Percentiles rank a stretch among this genome's conserved stretches.
phyloP scores from a whole-genome alignment of 768 basidiomycete species.

The Arthromyces matolae region DNA sequence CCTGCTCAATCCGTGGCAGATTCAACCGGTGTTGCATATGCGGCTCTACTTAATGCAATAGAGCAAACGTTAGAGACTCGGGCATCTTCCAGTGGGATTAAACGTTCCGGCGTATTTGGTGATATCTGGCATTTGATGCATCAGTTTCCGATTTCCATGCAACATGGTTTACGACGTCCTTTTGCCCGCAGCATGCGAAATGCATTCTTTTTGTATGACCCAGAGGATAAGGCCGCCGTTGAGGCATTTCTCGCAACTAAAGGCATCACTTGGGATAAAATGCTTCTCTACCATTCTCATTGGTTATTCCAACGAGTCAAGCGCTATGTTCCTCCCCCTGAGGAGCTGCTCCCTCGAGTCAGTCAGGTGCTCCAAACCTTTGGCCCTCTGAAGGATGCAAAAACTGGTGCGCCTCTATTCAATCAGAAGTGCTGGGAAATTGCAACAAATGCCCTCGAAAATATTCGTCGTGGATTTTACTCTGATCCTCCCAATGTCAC shows the following conservation, averaged over 20 bases:
- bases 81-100: neutral
- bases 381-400: too few relatives aligned
- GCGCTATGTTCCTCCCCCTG: neutral
- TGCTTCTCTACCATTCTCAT: neutral
- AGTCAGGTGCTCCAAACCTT: too few relatives aligned
- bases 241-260: neutral
- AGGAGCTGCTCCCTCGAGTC: too few relatives aligned
- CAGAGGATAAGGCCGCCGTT: conserved; percentile 11
- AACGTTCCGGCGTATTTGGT: conserved; percentile 6
- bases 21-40: neutral
- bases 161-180: conserved; percentile 14
- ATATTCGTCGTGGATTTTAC: too few relatives aligned
- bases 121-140: conserved; percentile 17
- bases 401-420: too few relatives aligned
- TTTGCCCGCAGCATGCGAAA: conserved; percentile 2
- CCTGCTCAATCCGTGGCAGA: neutral
- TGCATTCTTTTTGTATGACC: conserved; percentile 9
- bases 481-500: too few relatives aligned
- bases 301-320: neutral
- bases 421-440: too few relatives aligned
- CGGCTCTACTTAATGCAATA: neutral
- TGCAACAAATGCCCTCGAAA: too few relatives aligned
- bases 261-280: conserved; percentile 1
- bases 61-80: neutral
- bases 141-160: conserved; percentile 14